Conservation (phyloP, 192 early-diverging fungal genomes). For the Helicostylum pulchrum region DNA sequence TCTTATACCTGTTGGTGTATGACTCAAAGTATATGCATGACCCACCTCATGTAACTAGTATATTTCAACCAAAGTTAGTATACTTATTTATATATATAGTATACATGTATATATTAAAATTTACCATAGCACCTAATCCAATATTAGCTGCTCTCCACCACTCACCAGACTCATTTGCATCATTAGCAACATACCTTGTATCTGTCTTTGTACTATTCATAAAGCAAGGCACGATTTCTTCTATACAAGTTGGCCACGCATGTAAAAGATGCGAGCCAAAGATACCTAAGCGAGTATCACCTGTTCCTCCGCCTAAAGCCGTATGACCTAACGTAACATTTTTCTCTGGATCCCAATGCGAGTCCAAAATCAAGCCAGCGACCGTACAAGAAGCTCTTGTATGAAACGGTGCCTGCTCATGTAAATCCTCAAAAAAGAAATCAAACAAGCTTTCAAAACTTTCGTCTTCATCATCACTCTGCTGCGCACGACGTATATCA, state of each 20-base stretch:
- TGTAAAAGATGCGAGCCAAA: conserved; percentile 68
- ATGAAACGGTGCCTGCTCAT: conserved; percentile 44
- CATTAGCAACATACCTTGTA: conserved; percentile 56
- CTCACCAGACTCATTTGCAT: conserved; percentile 54
- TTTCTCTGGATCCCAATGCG: conserved; percentile 52
- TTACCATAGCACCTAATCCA: conserved; percentile 65
- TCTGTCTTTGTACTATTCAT: conserved; percentile 55
- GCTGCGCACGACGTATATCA: conserved; percentile 58
- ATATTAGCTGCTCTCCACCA: conserved; percentile 63
- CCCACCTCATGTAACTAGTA: conserved; percentile 62
- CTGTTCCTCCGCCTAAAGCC: conserved; percentile 59
- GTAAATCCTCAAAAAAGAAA: conserved; percentile 47
- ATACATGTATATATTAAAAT: too few relatives aligned
- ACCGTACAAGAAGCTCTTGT: conserved; percentile 36
- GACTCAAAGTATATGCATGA: conserved; percentile 57
- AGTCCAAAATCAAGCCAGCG: conserved; percentile 56
- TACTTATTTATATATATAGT: too few relatives aligned
- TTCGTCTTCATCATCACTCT: conserved; percentile 36
- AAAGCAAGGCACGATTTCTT: conserved; percentile 56
- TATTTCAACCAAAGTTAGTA: background rate
- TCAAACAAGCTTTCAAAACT: conserved; percentile 44
- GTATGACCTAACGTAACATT: conserved; percentile 57
- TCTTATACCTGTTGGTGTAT: conserved; percentile 47
- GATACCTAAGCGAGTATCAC: conserved; percentile 52
- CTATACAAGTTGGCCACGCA: conserved; percentile 59